Evolutionary conservation across 257 asterid species (phyloP).

Genomic region (Solanum megistacrolobum): DNA sequence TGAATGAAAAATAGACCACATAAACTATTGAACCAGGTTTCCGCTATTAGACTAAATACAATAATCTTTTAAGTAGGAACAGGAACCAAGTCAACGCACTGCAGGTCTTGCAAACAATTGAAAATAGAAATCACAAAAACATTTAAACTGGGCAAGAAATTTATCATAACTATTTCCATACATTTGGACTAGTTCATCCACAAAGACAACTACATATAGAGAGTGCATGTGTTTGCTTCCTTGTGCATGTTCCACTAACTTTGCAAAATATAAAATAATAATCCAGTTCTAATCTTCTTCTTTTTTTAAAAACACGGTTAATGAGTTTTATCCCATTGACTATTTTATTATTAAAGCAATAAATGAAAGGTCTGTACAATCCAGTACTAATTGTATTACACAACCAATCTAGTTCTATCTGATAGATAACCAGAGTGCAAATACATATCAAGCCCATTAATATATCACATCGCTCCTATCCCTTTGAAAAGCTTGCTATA

Average conservation of each 20-base stretch:
- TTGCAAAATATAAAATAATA: not conserved
- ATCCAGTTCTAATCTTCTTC: not conserved
- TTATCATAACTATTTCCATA: not conserved
- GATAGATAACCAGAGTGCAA: not conserved
- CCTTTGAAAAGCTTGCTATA: not conserved
- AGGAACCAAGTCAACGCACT: not conserved
- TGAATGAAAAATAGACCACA: not conserved
- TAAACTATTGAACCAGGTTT: not conserved
- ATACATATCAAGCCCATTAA: not conserved
- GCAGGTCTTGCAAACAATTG: not conserved
- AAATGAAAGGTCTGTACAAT: not conserved
- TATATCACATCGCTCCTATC: not conserved
- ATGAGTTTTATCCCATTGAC: not conserved
- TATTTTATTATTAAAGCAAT: not conserved
- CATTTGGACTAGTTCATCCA: not conserved
- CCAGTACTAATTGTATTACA: not conserved
- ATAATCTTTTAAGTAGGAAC: not conserved
- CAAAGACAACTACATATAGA: not conserved
- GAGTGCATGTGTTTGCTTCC: not conserved
- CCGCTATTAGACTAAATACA: not conserved
- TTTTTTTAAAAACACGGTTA: not conserved
- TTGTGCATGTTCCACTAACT: not conserved
- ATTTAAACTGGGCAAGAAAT: not conserved
- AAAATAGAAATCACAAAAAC: not conserved
- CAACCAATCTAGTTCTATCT: not conserved